Conservation (phyloP, 139 green algal genomes). For the Chlamydomonas asymmetrica region DNA sequence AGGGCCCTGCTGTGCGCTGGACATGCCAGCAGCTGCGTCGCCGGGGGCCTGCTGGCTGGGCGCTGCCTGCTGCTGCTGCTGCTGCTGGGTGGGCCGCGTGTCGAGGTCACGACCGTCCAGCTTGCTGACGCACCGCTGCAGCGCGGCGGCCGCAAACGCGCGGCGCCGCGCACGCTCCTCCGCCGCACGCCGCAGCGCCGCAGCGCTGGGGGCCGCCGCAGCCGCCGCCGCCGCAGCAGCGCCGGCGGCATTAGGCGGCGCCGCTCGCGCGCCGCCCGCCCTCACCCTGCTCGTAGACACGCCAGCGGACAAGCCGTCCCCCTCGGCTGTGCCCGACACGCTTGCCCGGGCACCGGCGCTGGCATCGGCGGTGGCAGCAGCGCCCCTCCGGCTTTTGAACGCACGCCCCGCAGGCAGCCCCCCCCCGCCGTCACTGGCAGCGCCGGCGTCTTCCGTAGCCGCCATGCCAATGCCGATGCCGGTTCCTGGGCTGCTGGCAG, state of each 20-base stretch:
- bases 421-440: too few relatives aligned
- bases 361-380: too few relatives aligned
- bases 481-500: too few relatives aligned
- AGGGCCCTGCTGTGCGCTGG: too few relatives aligned
- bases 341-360: too few relatives aligned
- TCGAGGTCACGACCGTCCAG: slow-evolving; percentile 38
- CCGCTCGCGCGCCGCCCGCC: background rate
- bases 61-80: slow-evolving; percentile 8
- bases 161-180: slow-evolving; percentile 20
- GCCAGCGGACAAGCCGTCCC: too few relatives aligned
- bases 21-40: background rate
- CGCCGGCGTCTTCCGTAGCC: too few relatives aligned
- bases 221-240: background rate
- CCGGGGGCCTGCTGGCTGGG: background rate
- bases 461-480: too few relatives aligned
- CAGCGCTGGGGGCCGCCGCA: background rate
- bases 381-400: too few relatives aligned
- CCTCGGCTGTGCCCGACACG: too few relatives aligned
- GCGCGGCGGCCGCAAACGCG: slow-evolving; percentile 37
- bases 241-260: background rate
- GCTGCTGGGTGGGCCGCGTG: background rate
- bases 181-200: background rate
- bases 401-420: too few relatives aligned
- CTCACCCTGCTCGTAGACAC: too few relatives aligned
- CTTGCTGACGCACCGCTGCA: slow-evolving; percentile 43